These are phyloP conservation scores for Picocystis salinarum DNA, from an alignment of 139 green algal genomes.

Conservation along the genomic window DNA sequence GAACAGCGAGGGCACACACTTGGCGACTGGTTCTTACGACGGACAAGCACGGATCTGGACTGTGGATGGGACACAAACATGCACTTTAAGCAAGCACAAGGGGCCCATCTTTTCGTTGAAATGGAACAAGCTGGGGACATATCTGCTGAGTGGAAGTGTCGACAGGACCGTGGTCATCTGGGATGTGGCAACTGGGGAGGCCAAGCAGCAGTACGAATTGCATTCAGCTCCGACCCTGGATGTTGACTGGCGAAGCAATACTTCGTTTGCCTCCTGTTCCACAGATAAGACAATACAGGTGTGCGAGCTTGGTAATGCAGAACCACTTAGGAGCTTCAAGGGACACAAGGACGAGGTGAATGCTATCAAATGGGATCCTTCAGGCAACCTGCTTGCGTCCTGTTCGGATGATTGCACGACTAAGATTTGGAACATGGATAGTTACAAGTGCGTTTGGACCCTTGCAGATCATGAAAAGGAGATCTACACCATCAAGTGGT, in stretches of 20 bases:
- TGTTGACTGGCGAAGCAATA: slow-evolving; percentile 78
- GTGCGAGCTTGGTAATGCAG: slow-evolving; percentile 46
- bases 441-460: slow-evolving; percentile 33
- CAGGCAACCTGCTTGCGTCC: slow-evolving; percentile 58
- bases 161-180: slow-evolving; percentile 70
- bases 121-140: slow-evolving; percentile 72
- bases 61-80: slow-evolving; percentile 24
- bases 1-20: slow-evolving; percentile 51
- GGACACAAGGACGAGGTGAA: slow-evolving; percentile 82
- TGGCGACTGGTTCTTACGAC: slow-evolving; percentile 77
- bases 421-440: slow-evolving; percentile 39
- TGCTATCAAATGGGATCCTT: slow-evolving; percentile 65
- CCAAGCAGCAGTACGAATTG: slow-evolving; percentile 53
- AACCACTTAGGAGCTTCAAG: slow-evolving; percentile 44
- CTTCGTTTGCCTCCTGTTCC: slow-evolving; percentile 69
- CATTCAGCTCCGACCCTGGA: slow-evolving; percentile 69
- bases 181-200: slow-evolving; percentile 43
- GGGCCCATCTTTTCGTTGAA: slow-evolving; percentile 79
- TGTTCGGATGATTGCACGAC: slow-evolving; percentile 67
- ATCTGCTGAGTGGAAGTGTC: slow-evolving; percentile 64
- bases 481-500: slow-evolving; percentile 79
- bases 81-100: slow-evolving; percentile 51
- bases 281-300: slow-evolving; percentile 70
- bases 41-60: slow-evolving; percentile 61
- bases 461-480: slow-evolving; percentile 53